phyloP scores from a whole-genome alignment of 2,329 filamentous ascomycete species.

The Orbilia quercus region DNA sequence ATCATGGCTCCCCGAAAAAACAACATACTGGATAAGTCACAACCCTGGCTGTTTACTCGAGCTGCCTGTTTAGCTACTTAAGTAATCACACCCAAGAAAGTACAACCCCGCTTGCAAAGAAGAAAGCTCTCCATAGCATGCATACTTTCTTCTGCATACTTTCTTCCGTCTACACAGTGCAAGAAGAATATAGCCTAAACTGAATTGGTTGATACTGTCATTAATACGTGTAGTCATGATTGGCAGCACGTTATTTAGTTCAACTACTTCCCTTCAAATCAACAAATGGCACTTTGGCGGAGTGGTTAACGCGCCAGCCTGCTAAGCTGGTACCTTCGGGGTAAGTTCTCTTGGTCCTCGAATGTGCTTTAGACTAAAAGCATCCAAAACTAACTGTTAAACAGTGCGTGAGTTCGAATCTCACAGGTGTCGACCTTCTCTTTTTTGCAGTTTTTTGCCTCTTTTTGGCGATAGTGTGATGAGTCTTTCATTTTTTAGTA shows the following conservation, averaged over 20 bases:
- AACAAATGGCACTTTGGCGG: slow-evolving; percentile 55
- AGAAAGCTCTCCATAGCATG: background rate
- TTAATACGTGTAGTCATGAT: no score
- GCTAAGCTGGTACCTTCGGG: slow-evolving; percentile 56
- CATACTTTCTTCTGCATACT: no score
- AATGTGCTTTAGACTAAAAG: slow-evolving; percentile 4
- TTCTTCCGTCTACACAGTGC: no score
- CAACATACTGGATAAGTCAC: no score
- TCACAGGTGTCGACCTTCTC: slow-evolving; percentile 50
- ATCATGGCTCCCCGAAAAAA: no score
- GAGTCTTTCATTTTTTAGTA: background rate
- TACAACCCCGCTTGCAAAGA: slow-evolving; percentile 1
- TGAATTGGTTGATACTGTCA: no score
- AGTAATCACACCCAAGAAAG: background rate
- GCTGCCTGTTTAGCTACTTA: no score
- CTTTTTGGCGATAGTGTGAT: background rate
- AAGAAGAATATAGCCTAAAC: no score
- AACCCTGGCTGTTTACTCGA: no score
- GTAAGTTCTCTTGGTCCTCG: slow-evolving; percentile 9
- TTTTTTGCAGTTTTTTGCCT: slow-evolving; percentile 13
- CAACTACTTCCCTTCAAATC: no score
- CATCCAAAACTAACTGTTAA: slow-evolving; percentile 24
- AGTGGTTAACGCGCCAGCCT: slow-evolving; percentile 57
- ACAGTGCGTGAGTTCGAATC: slow-evolving; percentile 55
- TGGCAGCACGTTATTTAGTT: no score